Conservation (phyloP, 441 rosid species). For the Oxalis stricta region DNA sequence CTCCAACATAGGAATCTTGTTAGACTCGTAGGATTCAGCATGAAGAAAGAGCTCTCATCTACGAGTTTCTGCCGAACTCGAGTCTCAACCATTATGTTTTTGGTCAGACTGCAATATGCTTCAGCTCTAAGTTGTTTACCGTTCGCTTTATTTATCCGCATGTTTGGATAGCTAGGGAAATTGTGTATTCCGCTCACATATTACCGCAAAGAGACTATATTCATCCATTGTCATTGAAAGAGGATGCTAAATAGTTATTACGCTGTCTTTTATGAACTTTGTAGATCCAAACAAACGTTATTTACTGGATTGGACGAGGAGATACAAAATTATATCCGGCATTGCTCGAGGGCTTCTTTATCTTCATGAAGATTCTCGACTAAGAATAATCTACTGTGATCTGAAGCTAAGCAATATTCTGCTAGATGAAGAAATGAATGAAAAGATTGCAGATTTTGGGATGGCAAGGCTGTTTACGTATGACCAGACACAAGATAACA, state of each 20-base stretch:
- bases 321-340: constrained; percentile 12
- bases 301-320: constrained; percentile 12
- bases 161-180: too few species aligned
- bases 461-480: constrained; percentile 10
- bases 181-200: too few species aligned
- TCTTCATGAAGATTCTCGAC: constrained; percentile 19
- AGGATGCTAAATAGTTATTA: too few species aligned
- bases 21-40: constrained; percentile 1
- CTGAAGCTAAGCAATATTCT: constrained; percentile 10
- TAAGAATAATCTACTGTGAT: constrained; percentile 12
- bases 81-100: constrained; percentile 4
- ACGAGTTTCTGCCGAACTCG: constrained; percentile 7
- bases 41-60: constrained; percentile 7
- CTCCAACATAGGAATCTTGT: constrained; percentile 8
- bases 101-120: background rate
- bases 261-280: background rate
- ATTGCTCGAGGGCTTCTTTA: constrained; percentile 20
- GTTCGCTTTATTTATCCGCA: too few species aligned
- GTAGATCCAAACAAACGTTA: constrained; percentile 9
- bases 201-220: too few species aligned
- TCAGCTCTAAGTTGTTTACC: background rate
- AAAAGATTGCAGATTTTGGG: constrained; percentile 22
- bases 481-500: constrained; percentile 9
- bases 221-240: too few species aligned
- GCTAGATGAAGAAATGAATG: constrained; percentile 9